Conservation (phyloP, 805 yeast species). For the Metschnikowia borealis region DNA sequence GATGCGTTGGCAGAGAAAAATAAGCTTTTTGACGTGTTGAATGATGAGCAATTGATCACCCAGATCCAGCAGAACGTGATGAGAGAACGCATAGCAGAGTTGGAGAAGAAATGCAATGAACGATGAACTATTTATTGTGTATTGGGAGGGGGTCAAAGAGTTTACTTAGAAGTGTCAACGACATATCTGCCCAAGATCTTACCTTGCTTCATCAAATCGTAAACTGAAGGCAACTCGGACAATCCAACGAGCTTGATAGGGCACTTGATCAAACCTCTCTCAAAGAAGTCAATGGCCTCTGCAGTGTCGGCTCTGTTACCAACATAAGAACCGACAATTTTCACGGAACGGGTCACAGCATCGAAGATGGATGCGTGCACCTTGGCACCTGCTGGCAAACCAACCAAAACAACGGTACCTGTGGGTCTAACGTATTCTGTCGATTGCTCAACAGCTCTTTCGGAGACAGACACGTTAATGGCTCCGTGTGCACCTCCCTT, state of each 20-base stretch:
- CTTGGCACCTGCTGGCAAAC: conserved; percentile 44
- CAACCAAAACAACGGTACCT: conserved; percentile 43
- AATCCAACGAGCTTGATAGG: conserved; percentile 40
- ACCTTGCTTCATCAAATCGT: conserved; percentile 40
- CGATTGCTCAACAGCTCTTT: conserved; percentile 47
- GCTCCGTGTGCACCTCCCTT: conserved; percentile 58
- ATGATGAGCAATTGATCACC: conserved; percentile 61
- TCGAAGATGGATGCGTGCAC: conserved; percentile 37
- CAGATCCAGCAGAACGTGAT: conserved; percentile 56
- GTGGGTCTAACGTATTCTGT: conserved; percentile 33
- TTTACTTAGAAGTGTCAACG: conserved; percentile 38
- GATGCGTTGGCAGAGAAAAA: conserved; percentile 44
- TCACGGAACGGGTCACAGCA: conserved; percentile 38
- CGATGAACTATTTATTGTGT: neutral
- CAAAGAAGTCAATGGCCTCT: conserved; percentile 43
- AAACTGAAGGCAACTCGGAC: conserved; percentile 37
- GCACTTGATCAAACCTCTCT: conserved; percentile 41
- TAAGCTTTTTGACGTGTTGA: conserved; percentile 53
- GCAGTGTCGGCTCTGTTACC: conserved; percentile 46
- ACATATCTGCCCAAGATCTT: conserved; percentile 43
- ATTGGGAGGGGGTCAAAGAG: too few species aligned
- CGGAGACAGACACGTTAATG: conserved; percentile 50
- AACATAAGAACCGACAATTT: conserved; percentile 41
- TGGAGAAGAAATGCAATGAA: conserved; percentile 23
- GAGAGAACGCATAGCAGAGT: conserved; percentile 30